Evolutionary conservation across 192 early-diverging fungal species (phyloP).

Genomic region (Entomortierella chlamydospora): DNA sequence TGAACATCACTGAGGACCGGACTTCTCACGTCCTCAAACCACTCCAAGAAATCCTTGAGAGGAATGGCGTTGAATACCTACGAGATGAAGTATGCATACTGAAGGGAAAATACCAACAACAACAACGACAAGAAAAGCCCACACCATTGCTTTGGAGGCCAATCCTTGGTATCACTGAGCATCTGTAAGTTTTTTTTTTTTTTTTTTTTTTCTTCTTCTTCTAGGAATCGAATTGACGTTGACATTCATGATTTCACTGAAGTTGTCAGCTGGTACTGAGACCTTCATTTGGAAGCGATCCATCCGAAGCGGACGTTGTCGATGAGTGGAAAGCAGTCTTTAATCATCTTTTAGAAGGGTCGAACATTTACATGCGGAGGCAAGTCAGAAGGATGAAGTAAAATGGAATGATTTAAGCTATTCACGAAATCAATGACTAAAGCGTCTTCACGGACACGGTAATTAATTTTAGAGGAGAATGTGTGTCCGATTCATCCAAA

Average conservation of each 20-base stretch:
- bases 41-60: neutral
- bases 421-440: constrained; percentile 11
- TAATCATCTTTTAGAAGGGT: constrained; percentile 4
- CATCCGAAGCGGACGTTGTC: constrained; percentile 14
- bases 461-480: constrained; percentile 1
- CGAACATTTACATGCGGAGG: constrained; percentile 12
- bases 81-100: constrained; percentile 13
- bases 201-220: neutral
- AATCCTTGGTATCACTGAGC: constrained; percentile 7
- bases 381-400: constrained; percentile 13
- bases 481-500: constrained; percentile 1
- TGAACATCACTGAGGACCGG: constrained; percentile 3
- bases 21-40: constrained; percentile 7
- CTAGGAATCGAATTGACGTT: constrained; percentile 1
- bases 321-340: constrained; percentile 19
- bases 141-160: neutral
- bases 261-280: constrained; percentile 7
- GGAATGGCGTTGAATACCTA: neutral
- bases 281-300: constrained; percentile 12
- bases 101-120: neutral
- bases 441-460: neutral
- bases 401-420: constrained; percentile 6
- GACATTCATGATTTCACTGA: constrained; percentile 1
- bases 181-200: constrained; percentile 12
- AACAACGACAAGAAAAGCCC: neutral